Evolutionary conservation across 495 filamentous ascomycete genomes (phyloP), one percentile per base, ranked within the genome.

Genomic region (Lasiosphaeria miniovina): DNA sequence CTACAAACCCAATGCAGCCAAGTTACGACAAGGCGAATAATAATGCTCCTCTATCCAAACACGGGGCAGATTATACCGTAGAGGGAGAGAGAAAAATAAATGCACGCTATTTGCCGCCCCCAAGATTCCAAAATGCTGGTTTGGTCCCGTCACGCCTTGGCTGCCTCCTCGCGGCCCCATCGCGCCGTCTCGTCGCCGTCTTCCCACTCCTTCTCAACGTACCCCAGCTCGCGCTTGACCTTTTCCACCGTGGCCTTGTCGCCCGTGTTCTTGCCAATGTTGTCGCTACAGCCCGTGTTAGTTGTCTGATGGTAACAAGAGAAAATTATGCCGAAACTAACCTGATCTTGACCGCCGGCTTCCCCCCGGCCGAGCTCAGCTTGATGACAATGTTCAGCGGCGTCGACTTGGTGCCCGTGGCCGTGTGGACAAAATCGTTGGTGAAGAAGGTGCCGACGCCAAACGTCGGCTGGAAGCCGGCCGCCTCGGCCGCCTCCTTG

Each of bases 311-410:
- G 43, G 4, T 8, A 4, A 36, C 6, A 5, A 43, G 7, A 24
- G 3, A 33, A n/a, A n/a, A 3, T 31, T 3, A 36, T 11, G 8
- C 5, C 38, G 17, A 35, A 36, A 36, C 64, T 64, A 15, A 75
- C 74, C 74, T 97, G 60, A 98, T 91, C 80, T 98, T 98, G 65
- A 98, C 82, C 0, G 93, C 91, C 0, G 88, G 85, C n/a, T 84
- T 82, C 7, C 93, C 93, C 24, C 77, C 84, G 0, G 92, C 94
- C 11, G 89, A 90, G 55, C 88, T 86, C 50, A 98, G 81, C 75
- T 98, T 98, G 76, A 98, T 96, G 62, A 98, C 94, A 62, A 98
- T 98, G 64, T 98, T 98, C 15, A 98, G 80, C 0, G 94, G 94
- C n/a, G 84, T 83, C 6, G 92, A 96, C 72, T 96, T 98, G 68